Evolutionary conservation across 257 asterid genomes (phyloP), one percentile per base, ranked within the genome.

Genomic region (Primulina eburnea): DNA sequence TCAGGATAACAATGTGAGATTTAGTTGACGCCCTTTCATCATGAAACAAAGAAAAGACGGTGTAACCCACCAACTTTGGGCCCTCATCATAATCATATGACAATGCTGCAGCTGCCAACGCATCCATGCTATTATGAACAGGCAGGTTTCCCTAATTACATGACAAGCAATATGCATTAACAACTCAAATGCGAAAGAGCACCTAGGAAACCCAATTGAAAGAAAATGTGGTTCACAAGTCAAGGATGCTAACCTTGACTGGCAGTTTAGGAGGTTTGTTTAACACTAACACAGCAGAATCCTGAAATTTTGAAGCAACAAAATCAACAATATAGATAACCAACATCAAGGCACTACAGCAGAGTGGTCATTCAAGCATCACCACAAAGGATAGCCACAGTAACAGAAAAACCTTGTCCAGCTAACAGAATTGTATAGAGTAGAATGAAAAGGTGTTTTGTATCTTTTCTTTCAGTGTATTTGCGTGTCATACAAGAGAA

Each of bases 181-280:
- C 24, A 21, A 21, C 24, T 21, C 24, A 21, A 21, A 21, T 0
- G 24, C 24, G 24, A 65, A 55, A 8, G 43, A 37, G 50, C 43
- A 69, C 65, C 37, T 12, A 34, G 35, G 50, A 75, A 37, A 58
- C 21, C 62, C 71, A 62, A 30, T n/a, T 35, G 64, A 21, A 70
- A 63, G 43, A 57, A 20, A 26, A 32, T 58, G 66, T 33, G 62
- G 56, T 32, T 14, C 21, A 65, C 3, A 57, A 64, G 65, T 20
- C 18, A 6, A 66, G 47, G 72, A 71, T 60, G 67, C 89, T 76
- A 74, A 87, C 99, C 96, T 90, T 87, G 55, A 90, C 84, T 6
- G 99, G 99, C 72, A 93, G 78, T 72, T 90, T 93, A n/a, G 96
- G 96, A 69, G 99, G 97, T 81, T 90, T 93, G 69, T 93, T 93